Percentiles rank a stretch among this genome's conserved stretches.
Conservation (phyloP, 805 yeast genomes). For the Saturnispora silvae region DNA sequence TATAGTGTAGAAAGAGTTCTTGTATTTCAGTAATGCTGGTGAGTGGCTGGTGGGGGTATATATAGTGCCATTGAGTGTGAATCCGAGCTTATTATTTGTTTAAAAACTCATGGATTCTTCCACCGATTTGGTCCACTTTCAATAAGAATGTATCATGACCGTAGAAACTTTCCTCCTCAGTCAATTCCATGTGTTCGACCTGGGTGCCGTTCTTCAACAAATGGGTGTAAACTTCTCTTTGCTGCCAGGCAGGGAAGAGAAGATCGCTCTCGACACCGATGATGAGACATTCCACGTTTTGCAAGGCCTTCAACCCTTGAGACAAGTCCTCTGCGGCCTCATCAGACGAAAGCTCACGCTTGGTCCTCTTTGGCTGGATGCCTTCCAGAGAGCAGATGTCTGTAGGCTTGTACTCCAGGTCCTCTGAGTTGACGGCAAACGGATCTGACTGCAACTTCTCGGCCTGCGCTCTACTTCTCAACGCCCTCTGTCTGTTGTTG, state of each 20-base stretch:
- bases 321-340: slow-evolving; percentile 52
- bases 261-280: slow-evolving; percentile 92
- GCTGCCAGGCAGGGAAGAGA: slow-evolving; percentile 92
- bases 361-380: slow-evolving; percentile 39
- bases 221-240: slow-evolving; percentile 62
- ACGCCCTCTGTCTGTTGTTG: slow-evolving; percentile 35
- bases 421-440: no score
- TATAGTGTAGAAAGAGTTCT: no score
- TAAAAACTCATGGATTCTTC: slow-evolving; percentile 58
- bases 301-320: slow-evolving; percentile 52
- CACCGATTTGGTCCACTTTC: slow-evolving; percentile 71
- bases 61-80: no score
- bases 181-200: slow-evolving; percentile 60
- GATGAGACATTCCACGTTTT: slow-evolving; percentile 58
- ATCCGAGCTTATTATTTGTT: no score
- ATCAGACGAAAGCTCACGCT: slow-evolving; percentile 36
- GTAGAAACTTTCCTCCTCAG: slow-evolving; percentile 65
- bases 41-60: no score
- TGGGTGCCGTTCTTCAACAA: slow-evolving; percentile 32
- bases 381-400: slow-evolving; percentile 38
- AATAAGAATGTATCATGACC: slow-evolving; percentile 90
- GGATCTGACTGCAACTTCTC: slow-evolving; percentile 19
- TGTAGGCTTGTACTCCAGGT: slow-evolving; percentile 21
- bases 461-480: slow-evolving; percentile 29
- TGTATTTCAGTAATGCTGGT: no score